A percentile compares a stretch with the other conserved stretches of the same genome.
Conservation (phyloP, 2,329 filamentous ascomycete genomes). For the Tolypocladium album region DNA sequence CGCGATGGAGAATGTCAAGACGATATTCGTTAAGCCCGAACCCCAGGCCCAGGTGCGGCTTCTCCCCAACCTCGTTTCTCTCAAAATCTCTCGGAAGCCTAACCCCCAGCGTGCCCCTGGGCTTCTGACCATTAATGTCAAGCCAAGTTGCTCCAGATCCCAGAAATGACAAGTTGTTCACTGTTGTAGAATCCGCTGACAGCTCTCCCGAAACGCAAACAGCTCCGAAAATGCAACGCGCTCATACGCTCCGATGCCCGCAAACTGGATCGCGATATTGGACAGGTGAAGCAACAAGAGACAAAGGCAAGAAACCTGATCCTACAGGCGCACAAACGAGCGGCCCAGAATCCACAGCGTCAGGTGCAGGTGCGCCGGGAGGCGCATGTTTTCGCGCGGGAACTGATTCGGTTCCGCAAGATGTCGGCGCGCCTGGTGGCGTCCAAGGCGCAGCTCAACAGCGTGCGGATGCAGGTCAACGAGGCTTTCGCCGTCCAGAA, state of each 20-base stretch:
- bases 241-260: slow-evolving; percentile 84
- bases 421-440: slow-evolving; percentile 69
- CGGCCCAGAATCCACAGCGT: slow-evolving; percentile 67
- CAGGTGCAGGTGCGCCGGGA: slow-evolving; percentile 70
- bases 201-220: slow-evolving; percentile 4
- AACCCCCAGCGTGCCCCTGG: not conserved
- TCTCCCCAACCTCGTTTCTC: not conserved
- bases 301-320: slow-evolving; percentile 77
- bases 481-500: slow-evolving; percentile 92
- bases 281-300: slow-evolving; percentile 66
- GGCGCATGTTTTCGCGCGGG: slow-evolving; percentile 76
- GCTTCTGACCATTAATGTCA: not conserved
- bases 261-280: slow-evolving; percentile 88
- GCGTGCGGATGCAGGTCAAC: slow-evolving; percentile 93
- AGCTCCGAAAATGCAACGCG: slow-evolving; percentile 92
- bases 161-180: not conserved
- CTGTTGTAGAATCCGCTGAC: not conserved
- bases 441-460: slow-evolving; percentile 81
- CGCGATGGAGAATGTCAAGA: slow-evolving; percentile 76
- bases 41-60: slow-evolving; percentile 74
- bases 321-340: slow-evolving; percentile 69
- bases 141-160: not conserved
- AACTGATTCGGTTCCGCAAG: slow-evolving; percentile 74
- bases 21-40: slow-evolving; percentile 84
- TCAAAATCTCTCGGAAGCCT: not conserved